Percentiles rank a stretch among this genome's conserved stretches.
Evolutionary conservation across 2,329 filamentous ascomycete species (phyloP).

Genomic region (Colletotrichum theobromicola): DNA sequence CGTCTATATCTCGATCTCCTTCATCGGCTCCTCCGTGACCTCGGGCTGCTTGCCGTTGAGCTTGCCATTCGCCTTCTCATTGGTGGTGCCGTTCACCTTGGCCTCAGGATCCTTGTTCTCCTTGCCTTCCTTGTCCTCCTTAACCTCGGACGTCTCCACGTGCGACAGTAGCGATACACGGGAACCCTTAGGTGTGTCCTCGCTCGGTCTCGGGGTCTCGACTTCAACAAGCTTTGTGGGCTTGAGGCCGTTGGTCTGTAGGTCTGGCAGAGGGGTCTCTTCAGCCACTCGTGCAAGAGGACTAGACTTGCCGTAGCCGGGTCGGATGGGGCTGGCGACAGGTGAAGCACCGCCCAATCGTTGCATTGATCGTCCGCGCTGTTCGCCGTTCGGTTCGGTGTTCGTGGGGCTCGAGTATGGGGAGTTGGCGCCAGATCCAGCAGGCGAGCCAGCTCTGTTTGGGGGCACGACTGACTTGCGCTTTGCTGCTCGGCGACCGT

Average conservation of each 20-base stretch:
- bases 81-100: slow-evolving; percentile 44
- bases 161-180: slow-evolving; percentile 35
- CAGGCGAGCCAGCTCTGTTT: slow-evolving; percentile 48
- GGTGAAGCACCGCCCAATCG: slow-evolving; percentile 70
- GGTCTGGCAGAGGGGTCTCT: slow-evolving; percentile 55
- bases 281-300: slow-evolving; percentile 78
- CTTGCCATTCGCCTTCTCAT: slow-evolving; percentile 44
- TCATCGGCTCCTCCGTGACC: slow-evolving; percentile 58
- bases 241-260: slow-evolving; percentile 40
- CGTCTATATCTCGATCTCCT: slow-evolving; percentile 65
- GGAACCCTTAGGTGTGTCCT: slow-evolving; percentile 43
- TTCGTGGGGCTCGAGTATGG: slow-evolving; percentile 64
- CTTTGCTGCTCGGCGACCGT: slow-evolving; percentile 69
- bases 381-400: slow-evolving; percentile 60
- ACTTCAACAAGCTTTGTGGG: slow-evolving; percentile 61
- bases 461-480: slow-evolving; percentile 55
- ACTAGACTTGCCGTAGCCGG: slow-evolving; percentile 68
- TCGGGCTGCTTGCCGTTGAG: slow-evolving; percentile 46
- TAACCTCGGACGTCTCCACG: slow-evolving; percentile 37
- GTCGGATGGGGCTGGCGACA: slow-evolving; percentile 67
- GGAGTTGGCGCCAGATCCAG: slow-evolving; percentile 55
- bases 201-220: slow-evolving; percentile 55
- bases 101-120: slow-evolving; percentile 32
- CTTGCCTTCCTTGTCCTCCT: slow-evolving; percentile 48
- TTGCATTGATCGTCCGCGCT: slow-evolving; percentile 74